A percentile compares a stretch with the other conserved stretches of the same genome.
phyloP scores from a whole-genome alignment of 768 basidiomycete species.

The Boletellus sp. region DNA sequence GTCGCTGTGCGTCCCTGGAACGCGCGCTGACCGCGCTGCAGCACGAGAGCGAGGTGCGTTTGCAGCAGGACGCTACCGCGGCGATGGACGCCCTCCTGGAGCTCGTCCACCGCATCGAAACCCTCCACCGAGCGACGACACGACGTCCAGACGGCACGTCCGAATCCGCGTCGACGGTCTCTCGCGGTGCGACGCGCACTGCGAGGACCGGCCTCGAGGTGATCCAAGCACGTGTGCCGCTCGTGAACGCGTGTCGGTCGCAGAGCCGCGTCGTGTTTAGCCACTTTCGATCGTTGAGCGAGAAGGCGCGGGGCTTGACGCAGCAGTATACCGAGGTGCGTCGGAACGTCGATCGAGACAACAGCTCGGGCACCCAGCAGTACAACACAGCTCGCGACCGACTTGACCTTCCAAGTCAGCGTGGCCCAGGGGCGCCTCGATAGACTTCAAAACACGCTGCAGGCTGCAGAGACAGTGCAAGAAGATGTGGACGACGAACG shows the following conservation, averaged over 20 bases:
- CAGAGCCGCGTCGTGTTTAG: conserved; percentile 5
- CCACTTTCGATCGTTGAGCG: conserved; percentile 6
- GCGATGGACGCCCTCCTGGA: conserved; percentile 7
- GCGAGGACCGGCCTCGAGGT: background rate
- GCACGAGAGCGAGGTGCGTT: background rate
- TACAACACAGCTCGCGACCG: conserved; percentile 8
- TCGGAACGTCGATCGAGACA: no score
- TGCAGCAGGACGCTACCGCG: background rate
- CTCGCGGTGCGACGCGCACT: no score
- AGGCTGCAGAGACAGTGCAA: background rate
- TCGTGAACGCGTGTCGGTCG: conserved; percentile 3
- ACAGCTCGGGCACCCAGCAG: no score
- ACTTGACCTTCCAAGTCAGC: conserved; percentile 9
- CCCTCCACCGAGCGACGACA: background rate
- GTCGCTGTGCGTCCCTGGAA: conserved; percentile 4
- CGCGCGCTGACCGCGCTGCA: background rate
- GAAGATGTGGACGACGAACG: background rate
- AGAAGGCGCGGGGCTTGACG: conserved; percentile 7
- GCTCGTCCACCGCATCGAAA: conserved; percentile 4
- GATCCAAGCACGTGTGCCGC: background rate
- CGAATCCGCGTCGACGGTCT: no score
- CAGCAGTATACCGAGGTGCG: conserved; percentile 5
- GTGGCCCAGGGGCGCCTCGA: conserved; percentile 1
- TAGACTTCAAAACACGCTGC: background rate
- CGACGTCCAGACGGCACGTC: background rate